A percentile compares a stretch with the other conserved stretches of the same genome.
These are phyloP conservation scores for Kodamaea ohmeri DNA, from an alignment of 1,139 yeast species.

Conservation along the genomic window DNA sequence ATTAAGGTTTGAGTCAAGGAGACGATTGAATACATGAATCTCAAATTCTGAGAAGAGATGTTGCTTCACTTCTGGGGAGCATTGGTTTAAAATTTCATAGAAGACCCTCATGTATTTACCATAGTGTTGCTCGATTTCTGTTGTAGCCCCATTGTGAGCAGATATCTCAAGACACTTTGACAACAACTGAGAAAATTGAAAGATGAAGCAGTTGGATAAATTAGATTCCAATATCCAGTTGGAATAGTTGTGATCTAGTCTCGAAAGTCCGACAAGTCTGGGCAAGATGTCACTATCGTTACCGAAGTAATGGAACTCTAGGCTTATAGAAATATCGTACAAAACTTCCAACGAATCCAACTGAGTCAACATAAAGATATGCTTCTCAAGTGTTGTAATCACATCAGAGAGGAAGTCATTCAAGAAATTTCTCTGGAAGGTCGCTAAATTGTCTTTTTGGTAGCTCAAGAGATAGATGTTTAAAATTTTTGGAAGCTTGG, in stretches of 20 bases:
- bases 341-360: background rate
- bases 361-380: conserved; percentile 4
- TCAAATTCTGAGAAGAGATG: conserved; percentile 9
- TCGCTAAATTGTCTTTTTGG: conserved; percentile 3
- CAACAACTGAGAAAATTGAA: background rate
- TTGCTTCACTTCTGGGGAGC: conserved; percentile 1
- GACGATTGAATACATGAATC: conserved; percentile 4
- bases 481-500: conserved; percentile 3
- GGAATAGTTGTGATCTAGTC: background rate
- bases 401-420: conserved; percentile 5
- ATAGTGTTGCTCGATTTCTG: background rate
- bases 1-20: conserved; percentile 8
- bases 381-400: conserved; percentile 5
- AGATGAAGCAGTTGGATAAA: background rate
- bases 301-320: background rate
- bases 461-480: background rate
- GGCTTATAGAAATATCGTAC: background rate
- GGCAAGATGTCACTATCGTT: background rate
- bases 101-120: background rate
- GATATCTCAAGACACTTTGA: background rate
- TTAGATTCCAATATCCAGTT: conserved; percentile 4
- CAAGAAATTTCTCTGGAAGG: conserved; percentile 8
- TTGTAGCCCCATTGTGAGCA: background rate
- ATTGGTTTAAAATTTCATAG: background rate
- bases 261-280: conserved; percentile 2